Evolutionary conservation across 1,139 yeast species (phyloP).

Genomic region (Zygoascus meyerae): DNA sequence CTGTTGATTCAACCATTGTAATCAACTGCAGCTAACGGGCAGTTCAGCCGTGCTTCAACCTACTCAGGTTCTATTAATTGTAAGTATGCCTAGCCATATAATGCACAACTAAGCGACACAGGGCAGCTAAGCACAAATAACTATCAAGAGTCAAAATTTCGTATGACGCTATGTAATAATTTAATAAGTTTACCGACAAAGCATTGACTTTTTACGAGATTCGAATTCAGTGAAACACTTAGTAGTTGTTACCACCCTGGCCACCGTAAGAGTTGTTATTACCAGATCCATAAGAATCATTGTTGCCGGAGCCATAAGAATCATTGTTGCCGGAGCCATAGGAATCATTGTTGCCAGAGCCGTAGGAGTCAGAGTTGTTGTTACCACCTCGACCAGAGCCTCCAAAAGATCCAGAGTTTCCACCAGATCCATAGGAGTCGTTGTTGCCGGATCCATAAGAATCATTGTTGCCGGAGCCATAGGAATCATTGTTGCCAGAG

Average conservation of each 20-base stretch:
- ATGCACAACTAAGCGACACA: no score
- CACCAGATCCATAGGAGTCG: conserved; percentile 18
- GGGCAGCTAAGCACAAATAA: no score
- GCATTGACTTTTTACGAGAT: no score
- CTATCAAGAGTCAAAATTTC: no score
- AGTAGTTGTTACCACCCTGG: conserved; percentile 10
- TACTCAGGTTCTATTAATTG: no score
- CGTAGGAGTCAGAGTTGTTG: conserved; percentile 12
- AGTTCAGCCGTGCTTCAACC: no score
- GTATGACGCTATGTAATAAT: no score
- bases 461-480: conserved; percentile 22
- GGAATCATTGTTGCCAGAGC: conserved; percentile 21
- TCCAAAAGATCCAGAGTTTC: conserved; percentile 19
- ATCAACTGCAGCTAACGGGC: no score
- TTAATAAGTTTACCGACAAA: no score
- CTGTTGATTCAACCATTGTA: no score
- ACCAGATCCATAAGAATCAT: conserved; percentile 15
- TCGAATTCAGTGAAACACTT: conserved; percentile 5
- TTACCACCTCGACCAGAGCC: conserved; percentile 8
- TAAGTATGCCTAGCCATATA: no score
- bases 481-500: conserved; percentile 17
- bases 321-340: conserved; percentile 25
- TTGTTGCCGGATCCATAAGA: conserved; percentile 20
- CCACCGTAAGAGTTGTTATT: conserved; percentile 18
- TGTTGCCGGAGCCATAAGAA: conserved; percentile 20